A percentile compares a stretch with the other conserved stretches of the same genome.
Evolutionary conservation across 495 filamentous ascomycete species (phyloP).

Genomic region (Immersiella caudata): DNA sequence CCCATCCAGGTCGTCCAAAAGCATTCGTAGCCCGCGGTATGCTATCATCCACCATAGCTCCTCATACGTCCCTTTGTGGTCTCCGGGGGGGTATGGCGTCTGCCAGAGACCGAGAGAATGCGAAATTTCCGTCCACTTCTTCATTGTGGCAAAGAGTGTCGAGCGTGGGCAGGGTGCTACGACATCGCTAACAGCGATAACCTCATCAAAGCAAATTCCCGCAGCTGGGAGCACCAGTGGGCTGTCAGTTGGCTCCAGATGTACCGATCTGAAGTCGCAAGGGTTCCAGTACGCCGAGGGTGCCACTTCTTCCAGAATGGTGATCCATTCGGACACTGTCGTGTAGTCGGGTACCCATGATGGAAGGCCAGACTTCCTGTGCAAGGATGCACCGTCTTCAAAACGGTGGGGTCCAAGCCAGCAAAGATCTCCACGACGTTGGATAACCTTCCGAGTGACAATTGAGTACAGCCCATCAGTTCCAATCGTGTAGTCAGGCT

Average conservation of each 20-base stretch:
- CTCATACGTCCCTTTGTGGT: neutral
- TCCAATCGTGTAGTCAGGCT: neutral
- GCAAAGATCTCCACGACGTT: neutral
- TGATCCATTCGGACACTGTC: neutral
- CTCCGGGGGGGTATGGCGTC: neutral
- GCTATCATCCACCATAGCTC: neutral
- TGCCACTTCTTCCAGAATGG: neutral
- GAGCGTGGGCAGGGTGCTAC: neutral
- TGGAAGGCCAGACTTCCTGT: neutral
- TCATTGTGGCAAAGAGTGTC: neutral
- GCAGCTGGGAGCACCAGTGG: neutral
- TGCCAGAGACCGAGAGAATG: neutral
- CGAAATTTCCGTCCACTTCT: neutral
- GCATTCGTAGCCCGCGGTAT: neutral
- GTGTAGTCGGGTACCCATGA: neutral
- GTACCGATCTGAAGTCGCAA: neutral
- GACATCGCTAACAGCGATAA: neutral
- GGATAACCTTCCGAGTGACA: neutral
- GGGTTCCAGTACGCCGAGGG: neutral
- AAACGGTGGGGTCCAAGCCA: neutral
- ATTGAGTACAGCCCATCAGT: neutral
- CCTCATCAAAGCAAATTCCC: neutral
- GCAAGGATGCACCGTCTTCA: neutral
- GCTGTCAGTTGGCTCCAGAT: neutral
- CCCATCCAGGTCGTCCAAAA: neutral